These are phyloP conservation scores for Zygosaccharomyces gambellarensis DNA, from an alignment of 805 yeast genomes.

Conservation along the genomic window DNA sequence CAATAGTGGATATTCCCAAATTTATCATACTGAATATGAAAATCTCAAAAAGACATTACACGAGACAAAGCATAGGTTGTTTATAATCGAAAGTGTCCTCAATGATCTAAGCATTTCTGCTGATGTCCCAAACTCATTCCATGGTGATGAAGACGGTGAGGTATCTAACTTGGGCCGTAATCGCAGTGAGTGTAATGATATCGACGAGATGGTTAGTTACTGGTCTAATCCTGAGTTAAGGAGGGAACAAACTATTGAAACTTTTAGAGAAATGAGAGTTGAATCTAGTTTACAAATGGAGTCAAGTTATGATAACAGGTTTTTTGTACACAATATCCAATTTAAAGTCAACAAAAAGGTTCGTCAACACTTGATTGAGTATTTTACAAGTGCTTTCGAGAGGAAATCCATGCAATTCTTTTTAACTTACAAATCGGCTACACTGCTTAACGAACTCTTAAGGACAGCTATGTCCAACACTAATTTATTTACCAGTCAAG, in stretches of 20 bases:
- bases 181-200: background rate
- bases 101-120: conserved; percentile 31
- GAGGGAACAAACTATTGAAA: conserved; percentile 27
- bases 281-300: conserved; percentile 25
- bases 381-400: conserved; percentile 42
- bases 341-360: conserved; percentile 50
- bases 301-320: conserved; percentile 50
- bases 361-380: conserved; percentile 46
- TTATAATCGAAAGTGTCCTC: conserved; percentile 31
- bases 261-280: conserved; percentile 31
- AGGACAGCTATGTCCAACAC: conserved; percentile 20
- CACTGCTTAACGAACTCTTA: conserved; percentile 42
- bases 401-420: conserved; percentile 41
- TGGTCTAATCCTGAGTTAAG: conserved; percentile 5
- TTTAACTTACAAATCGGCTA: conserved; percentile 47
- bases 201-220: conserved; percentile 1
- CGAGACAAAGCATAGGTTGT: conserved; percentile 33
- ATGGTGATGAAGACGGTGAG: conserved; percentile 19
- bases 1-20: background rate
- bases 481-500: conserved; percentile 20
- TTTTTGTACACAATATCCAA: conserved; percentile 51
- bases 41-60: conserved; percentile 27
- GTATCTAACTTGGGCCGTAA: conserved; percentile 8
- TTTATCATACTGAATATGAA: conserved; percentile 11
- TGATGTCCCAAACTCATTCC: conserved; percentile 13